Conservation (phyloP, 2,329 filamentous ascomycete species). For the Penicillium sp. region DNA sequence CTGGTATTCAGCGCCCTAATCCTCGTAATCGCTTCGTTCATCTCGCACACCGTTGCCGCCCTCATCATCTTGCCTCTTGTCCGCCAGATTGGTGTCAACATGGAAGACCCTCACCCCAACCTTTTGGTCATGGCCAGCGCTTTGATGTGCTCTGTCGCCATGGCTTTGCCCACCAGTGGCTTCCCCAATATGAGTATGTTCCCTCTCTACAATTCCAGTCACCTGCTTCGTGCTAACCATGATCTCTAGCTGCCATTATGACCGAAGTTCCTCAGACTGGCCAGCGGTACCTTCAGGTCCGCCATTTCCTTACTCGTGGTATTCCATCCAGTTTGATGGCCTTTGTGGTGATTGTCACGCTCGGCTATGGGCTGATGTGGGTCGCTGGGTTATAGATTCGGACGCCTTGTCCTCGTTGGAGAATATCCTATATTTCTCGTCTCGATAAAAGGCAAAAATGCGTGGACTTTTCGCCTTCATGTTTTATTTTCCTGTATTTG, state of each 20-base stretch:
- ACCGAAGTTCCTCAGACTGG: slow-evolving; percentile 93
- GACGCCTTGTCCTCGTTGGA: not conserved
- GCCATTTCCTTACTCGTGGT: slow-evolving; percentile 93
- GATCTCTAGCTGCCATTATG: slow-evolving; percentile 83
- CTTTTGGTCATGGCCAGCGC: slow-evolving; percentile 92
- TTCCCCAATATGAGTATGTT: slow-evolving; percentile 99
- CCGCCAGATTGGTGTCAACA: slow-evolving; percentile 76
- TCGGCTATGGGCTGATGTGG: slow-evolving; percentile 90
- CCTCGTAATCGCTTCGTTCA: slow-evolving; percentile 92
- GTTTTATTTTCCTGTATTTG: not conserved
- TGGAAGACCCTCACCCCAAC: slow-evolving; percentile 91
- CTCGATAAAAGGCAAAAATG: not conserved
- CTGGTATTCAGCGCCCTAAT: slow-evolving; percentile 84
- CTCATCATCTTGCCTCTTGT: slow-evolving; percentile 93
- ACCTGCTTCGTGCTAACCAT: slow-evolving; percentile 20
- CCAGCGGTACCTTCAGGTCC: slow-evolving; percentile 86
- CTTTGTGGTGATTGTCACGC: slow-evolving; percentile 77
- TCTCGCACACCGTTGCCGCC: slow-evolving; percentile 94
- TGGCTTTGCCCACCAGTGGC: slow-evolving; percentile 92
- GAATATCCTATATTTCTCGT: not conserved
- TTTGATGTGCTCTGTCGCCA: slow-evolving; percentile 96
- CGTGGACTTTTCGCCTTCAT: not conserved
- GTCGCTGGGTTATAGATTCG: slow-evolving; percentile 63
- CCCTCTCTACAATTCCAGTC: not conserved
- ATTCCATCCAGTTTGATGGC: slow-evolving; percentile 83